Conservation (phyloP, 495 filamentous ascomycete genomes). For the Podospora didyma region DNA sequence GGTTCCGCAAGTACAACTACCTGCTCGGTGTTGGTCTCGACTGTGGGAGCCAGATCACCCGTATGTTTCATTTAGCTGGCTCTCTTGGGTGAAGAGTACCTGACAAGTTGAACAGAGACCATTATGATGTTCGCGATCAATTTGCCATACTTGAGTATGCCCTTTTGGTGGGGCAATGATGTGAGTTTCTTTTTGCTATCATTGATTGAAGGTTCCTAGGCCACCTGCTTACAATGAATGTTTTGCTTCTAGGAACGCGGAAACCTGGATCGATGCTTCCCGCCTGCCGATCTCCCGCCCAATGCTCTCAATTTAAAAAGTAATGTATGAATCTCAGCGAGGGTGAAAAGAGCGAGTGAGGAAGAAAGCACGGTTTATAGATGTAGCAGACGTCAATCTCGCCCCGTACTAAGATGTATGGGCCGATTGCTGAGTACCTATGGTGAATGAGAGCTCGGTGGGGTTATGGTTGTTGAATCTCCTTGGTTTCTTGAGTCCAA, state of each 20-base stretch:
- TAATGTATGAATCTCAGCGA: too few relatives aligned
- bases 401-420: too few relatives aligned
- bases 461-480: too few relatives aligned
- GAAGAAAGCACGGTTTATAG: too few relatives aligned
- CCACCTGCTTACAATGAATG: not conserved
- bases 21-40: slow-evolving; percentile 50
- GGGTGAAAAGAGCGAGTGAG: too few relatives aligned
- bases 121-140: slow-evolving; percentile 14
- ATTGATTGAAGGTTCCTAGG: too few relatives aligned
- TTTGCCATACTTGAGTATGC: slow-evolving; percentile 6
- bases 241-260: not conserved
- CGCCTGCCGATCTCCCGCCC: not conserved
- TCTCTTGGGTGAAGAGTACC: too few relatives aligned
- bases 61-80: too few relatives aligned
- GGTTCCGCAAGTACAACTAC: slow-evolving; percentile 48
- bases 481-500: too few relatives aligned
- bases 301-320: slow-evolving; percentile 3
- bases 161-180: slow-evolving; percentile 18
- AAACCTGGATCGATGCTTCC: slow-evolving; percentile 7
- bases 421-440: too few relatives aligned
- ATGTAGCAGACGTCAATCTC: too few relatives aligned
- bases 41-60: slow-evolving; percentile 38
- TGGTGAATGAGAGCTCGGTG: too few relatives aligned
- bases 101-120: not conserved
- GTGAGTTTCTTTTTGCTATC: not conserved